These are phyloP conservation scores for Solanum virginianum DNA, from an alignment of 257 asterid species.

Conservation along the genomic window DNA sequence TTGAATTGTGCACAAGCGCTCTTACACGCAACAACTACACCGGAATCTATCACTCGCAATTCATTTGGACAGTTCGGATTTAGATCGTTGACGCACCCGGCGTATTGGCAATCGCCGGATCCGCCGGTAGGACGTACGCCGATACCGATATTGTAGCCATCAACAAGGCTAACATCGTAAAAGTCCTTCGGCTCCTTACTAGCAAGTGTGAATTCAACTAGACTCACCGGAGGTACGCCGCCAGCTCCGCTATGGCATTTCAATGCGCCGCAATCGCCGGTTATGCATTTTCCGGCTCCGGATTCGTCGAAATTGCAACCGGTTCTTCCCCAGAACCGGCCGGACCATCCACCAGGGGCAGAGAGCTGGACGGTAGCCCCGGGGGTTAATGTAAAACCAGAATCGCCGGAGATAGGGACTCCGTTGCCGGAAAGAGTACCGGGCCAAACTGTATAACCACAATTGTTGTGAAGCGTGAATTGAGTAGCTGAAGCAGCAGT, in stretches of 20 bases:
- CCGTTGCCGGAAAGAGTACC: constrained; percentile 83
- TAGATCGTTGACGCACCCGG: constrained; percentile 50
- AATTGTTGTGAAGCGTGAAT: constrained; percentile 65
- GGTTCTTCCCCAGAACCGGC: constrained; percentile 92
- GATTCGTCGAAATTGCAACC: constrained; percentile 49
- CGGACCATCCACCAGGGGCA: constrained; percentile 79
- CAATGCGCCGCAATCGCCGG: constrained; percentile 62
- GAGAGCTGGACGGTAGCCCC: constrained; percentile 49
- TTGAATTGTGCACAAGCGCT: constrained; percentile 64
- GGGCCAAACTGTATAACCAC: constrained; percentile 73
- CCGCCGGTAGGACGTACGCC: constrained; percentile 50
- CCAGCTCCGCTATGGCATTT: constrained; percentile 68
- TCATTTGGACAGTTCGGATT: constrained; percentile 45
- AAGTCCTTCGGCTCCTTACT: constrained; percentile 30
- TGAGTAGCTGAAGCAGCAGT: constrained; percentile 26
- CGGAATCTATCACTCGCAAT: constrained; percentile 31
- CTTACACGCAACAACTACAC: constrained; percentile 66
- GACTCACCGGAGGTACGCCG: constrained; percentile 61
- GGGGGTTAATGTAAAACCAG: constrained; percentile 58
- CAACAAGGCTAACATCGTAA: constrained; percentile 87
- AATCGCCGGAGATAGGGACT: constrained; percentile 46
- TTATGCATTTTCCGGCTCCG: constrained; percentile 52
- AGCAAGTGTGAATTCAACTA: constrained; percentile 69
- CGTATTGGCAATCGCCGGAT: constrained; percentile 49
- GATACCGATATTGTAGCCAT: constrained; percentile 69